These are phyloP conservation scores for Phytophthora foliorum DNA, from an alignment of 352 stramenopile genomes.

Conservation along the genomic window DNA sequence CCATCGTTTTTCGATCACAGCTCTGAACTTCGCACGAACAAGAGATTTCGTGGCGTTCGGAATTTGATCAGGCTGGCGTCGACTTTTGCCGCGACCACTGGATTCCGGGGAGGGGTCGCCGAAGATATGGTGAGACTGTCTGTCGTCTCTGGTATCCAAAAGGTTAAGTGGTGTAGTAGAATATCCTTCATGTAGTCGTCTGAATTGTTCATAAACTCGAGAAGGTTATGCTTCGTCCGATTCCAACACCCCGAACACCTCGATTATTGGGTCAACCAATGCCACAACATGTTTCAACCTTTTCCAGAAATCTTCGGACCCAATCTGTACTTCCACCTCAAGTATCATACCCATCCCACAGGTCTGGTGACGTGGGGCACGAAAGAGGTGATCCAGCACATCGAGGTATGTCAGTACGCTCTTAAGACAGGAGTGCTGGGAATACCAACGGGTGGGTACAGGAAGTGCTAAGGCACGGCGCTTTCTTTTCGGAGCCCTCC, in stretches of 20 bases:
- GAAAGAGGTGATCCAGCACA: slow-evolving; percentile 9
- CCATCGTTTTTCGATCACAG: not conserved
- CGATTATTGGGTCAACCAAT: slow-evolving; percentile 12
- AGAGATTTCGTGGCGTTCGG: not conserved
- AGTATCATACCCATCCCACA: not conserved
- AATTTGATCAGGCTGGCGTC: not conserved
- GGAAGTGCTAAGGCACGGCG: not conserved
- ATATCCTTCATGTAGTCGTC: slow-evolving; percentile 3
- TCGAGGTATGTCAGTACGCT: not conserved
- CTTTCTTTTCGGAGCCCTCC: not conserved
- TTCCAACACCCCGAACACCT: not conserved
- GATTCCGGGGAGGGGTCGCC: not conserved
- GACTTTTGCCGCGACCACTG: not conserved
- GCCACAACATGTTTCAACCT: not conserved
- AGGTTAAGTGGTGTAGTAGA: not conserved
- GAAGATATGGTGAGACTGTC: not conserved
- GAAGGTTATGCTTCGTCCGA: not conserved
- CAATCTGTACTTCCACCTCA: not conserved
- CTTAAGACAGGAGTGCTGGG: not conserved
- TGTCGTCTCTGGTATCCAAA: not conserved
- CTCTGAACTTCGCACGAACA: not conserved
- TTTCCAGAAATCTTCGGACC: not conserved
- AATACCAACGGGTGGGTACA: not conserved
- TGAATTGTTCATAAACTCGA: slow-evolving; percentile 4
- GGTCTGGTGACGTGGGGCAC: not conserved